Evolutionary conservation across 768 basidiomycete genomes (phyloP).

Genomic region (Leccinum subtestaceum): DNA sequence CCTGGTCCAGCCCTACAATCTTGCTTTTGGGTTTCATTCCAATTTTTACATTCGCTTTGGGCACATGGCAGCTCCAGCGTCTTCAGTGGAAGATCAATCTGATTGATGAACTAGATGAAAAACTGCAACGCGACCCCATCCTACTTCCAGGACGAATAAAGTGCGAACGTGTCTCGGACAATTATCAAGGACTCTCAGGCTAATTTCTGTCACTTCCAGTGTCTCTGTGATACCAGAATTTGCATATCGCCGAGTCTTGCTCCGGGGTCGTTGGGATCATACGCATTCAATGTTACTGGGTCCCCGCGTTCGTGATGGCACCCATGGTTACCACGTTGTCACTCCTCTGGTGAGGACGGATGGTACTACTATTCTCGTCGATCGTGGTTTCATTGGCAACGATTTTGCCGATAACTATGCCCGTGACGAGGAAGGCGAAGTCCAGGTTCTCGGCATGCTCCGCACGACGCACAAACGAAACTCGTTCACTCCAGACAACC

Average conservation of each 20-base stretch:
- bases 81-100: background rate
- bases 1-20: slow-evolving; percentile 69
- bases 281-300: slow-evolving; percentile 75
- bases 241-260: slow-evolving; percentile 77
- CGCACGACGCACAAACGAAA: slow-evolving; percentile 71
- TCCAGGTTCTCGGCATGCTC: slow-evolving; percentile 84
- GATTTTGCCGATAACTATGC: slow-evolving; percentile 45
- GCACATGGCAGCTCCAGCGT: slow-evolving; percentile 81
- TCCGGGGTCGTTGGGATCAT: slow-evolving; percentile 79
- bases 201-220: slow-evolving; percentile 36
- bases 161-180: slow-evolving; percentile 44
- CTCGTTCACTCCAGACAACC: slow-evolving; percentile 86
- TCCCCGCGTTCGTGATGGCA: slow-evolving; percentile 87
- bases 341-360: slow-evolving; percentile 74
- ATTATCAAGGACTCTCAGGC: slow-evolving; percentile 4
- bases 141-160: slow-evolving; percentile 81
- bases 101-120: slow-evolving; percentile 91
- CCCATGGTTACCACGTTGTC: slow-evolving; percentile 82
- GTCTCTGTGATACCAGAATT: slow-evolving; percentile 84
- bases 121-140: slow-evolving; percentile 77
- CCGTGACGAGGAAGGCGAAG: slow-evolving; percentile 48
- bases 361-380: background rate
- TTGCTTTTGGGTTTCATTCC: slow-evolving; percentile 82
- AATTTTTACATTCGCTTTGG: slow-evolving; percentile 84
- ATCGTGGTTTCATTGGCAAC: slow-evolving; percentile 73